phyloP scores from a whole-genome alignment of 192 early-diverging fungal species.

The Coemansia sp. region DNA sequence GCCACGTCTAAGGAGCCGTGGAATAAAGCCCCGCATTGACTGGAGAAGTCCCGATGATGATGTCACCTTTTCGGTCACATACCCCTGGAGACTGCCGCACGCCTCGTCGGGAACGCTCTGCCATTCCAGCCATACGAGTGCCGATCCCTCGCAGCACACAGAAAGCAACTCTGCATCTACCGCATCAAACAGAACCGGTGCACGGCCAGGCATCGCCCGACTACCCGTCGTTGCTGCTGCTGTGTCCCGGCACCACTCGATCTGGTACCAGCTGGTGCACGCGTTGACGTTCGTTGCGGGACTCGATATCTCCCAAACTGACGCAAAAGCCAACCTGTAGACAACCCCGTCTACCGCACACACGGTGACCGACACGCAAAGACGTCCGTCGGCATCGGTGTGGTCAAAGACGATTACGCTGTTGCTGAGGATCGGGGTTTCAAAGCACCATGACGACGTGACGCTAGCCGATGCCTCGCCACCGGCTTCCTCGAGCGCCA shows the following conservation, averaged over 20 bases:
- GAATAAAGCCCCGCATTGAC: slow-evolving; percentile 40
- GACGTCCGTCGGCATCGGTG: slow-evolving; percentile 11
- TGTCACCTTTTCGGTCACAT: slow-evolving; percentile 27
- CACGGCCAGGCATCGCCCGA: neutral
- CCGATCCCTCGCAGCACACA: slow-evolving; percentile 30
- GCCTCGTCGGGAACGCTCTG: slow-evolving; percentile 11
- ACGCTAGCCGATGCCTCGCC: slow-evolving; percentile 16
- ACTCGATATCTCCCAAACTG: slow-evolving; percentile 44
- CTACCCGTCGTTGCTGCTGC: neutral
- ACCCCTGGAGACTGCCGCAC: slow-evolving; percentile 23
- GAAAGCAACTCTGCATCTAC: slow-evolving; percentile 10
- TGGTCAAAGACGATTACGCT: slow-evolving; percentile 29
- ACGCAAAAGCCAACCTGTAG: slow-evolving; percentile 39
- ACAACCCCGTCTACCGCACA: slow-evolving; percentile 34
- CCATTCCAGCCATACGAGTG: slow-evolving; percentile 48
- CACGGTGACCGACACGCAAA: slow-evolving; percentile 20
- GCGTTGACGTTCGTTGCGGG: slow-evolving; percentile 17
- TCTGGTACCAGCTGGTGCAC: slow-evolving; percentile 43
- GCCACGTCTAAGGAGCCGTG: slow-evolving; percentile 39
- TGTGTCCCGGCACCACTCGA: slow-evolving; percentile 34
- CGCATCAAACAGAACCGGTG: slow-evolving; percentile 29
- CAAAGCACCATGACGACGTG: slow-evolving; percentile 46
- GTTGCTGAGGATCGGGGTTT: slow-evolving; percentile 20
- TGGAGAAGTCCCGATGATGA: slow-evolving; percentile 32
- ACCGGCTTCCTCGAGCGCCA: neutral